Base-by-base conservation (phyloP, 306 rosid species). In the Mucuna pruriens region DNA sequence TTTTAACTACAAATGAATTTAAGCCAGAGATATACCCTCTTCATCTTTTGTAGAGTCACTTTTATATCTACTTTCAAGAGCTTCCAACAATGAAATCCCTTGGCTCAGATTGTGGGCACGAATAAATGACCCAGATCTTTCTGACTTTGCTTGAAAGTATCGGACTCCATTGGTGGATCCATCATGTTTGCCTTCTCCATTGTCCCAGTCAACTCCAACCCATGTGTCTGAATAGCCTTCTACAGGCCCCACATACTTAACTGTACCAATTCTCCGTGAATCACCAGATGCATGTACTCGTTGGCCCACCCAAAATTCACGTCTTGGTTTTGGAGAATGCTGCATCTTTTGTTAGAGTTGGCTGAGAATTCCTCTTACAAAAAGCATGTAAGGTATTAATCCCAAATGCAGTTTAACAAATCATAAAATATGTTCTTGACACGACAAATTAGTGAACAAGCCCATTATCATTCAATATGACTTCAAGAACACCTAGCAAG, bases 181-280 rank as follows among this genome's bases (percentile, higher is more conserved):
- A 76, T 93, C 98, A 42, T 95, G 93, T 84, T 90, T 95, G 62
- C 90, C 96, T 20, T 89, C 91, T 74, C 86, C 88, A 52, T 83
- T 83, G 84, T 95, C 98, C 99, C 98, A 95, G 63, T 93, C 97
- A 74, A 95, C 97, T 81, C 99, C 98, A 52, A 93, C 81, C 98
- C 98, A 95, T 57, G 77, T 70, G 60, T 93, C 91, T 1, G 92
- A 85, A 81, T 93, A 82, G 62, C 98, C 93, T 70, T 91, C 86
- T 22, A 95, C 81, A 36, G 91, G 82, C 29, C 98, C 99, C 2
- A 91, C 57, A 71, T 90, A 95, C 81, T 81, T 83, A n/a, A 90
- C 99, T 1, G 93, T 85, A 1, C 99, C 97, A 29, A 85, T 89
- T 82, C 99, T 86, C 3, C 82, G 74, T n/a, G 92, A 78, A 85